phyloP scores from a whole-genome alignment of 2,329 filamentous ascomycete genomes.

The Claviceps sp. region DNA sequence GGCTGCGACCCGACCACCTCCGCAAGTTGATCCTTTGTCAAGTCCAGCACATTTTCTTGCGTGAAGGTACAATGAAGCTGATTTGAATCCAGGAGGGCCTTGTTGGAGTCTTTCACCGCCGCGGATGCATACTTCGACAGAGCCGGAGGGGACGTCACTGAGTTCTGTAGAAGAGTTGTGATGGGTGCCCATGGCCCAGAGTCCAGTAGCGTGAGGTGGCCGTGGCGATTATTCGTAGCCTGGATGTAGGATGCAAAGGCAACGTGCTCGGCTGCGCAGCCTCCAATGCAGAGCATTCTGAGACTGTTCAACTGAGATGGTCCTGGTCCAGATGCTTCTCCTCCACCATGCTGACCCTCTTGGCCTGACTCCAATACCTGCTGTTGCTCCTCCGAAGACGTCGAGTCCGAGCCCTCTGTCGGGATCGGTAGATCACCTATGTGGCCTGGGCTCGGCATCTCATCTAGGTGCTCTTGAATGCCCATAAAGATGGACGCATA shows the following conservation, averaged over 20 bases:
- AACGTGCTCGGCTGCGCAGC: conserved; percentile 49
- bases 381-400: not conserved
- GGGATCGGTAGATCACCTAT: not conserved
- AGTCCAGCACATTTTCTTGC: conserved; percentile 34
- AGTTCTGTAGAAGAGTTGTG: conserved; percentile 40
- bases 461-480: conserved; percentile 21
- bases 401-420: not conserved
- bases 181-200: conserved; percentile 64
- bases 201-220: conserved; percentile 56
- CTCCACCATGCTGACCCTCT: not conserved
- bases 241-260: conserved; percentile 34
- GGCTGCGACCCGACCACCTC: conserved; percentile 20
- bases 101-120: conserved; percentile 29
- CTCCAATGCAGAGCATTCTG: conserved; percentile 36
- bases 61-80: conserved; percentile 29
- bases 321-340: not conserved
- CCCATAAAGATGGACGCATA: conserved; percentile 49
- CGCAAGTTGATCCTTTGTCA: conserved; percentile 22
- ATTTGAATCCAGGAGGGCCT: conserved; percentile 25
- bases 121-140: conserved; percentile 41
- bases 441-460: conserved; percentile 8
- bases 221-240: conserved; percentile 10
- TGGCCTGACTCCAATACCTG: not conserved
- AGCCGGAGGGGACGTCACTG: conserved; percentile 37
- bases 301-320: conserved; percentile 12